Conservation (phyloP, 805 yeast genomes). For the Spathaspora girioi region DNA sequence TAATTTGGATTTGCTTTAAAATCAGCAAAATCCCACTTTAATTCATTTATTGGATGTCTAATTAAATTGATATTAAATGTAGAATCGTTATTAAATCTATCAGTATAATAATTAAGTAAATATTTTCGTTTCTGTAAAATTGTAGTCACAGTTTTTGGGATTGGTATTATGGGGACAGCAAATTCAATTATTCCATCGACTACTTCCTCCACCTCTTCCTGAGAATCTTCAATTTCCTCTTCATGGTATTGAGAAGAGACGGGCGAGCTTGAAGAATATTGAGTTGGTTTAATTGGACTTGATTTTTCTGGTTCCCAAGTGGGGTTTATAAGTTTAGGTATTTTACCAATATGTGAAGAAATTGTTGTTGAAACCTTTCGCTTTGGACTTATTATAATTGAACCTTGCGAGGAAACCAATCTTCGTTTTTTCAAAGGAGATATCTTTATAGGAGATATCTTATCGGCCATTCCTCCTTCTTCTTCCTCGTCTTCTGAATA, state of each 20-base stretch:
- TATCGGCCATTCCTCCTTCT: background rate
- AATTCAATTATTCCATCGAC: background rate
- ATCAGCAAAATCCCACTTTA: conserved; percentile 33
- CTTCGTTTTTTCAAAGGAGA: background rate
- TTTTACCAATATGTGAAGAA: background rate
- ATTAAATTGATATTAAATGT: conserved; percentile 21
- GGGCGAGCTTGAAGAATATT: conserved; percentile 4
- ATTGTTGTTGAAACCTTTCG: background rate
- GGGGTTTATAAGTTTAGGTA: background rate
- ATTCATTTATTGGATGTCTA: conserved; percentile 34
- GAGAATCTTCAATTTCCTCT: conserved; percentile 13
- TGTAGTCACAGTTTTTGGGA: conserved; percentile 2
- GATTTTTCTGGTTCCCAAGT: background rate
- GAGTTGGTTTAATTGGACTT: conserved; percentile 8
- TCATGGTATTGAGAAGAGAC: conserved; percentile 2
- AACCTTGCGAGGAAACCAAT: background rate
- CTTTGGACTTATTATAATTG: conserved; percentile 1
- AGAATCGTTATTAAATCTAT: conserved; percentile 16
- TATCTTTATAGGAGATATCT: conserved; percentile 4
- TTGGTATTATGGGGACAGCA: background rate
- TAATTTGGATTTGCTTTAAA: conserved; percentile 18
- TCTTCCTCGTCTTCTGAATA: conserved; percentile 19
- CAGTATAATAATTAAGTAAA: conserved; percentile 10
- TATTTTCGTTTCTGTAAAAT: conserved; percentile 6
- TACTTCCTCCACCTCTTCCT: conserved; percentile 7